Percentiles rank a stretch among this genome's conserved stretches.
phyloP scores from a whole-genome alignment of 352 stramenopile genomes.

The Phytophthora lateralis region DNA sequence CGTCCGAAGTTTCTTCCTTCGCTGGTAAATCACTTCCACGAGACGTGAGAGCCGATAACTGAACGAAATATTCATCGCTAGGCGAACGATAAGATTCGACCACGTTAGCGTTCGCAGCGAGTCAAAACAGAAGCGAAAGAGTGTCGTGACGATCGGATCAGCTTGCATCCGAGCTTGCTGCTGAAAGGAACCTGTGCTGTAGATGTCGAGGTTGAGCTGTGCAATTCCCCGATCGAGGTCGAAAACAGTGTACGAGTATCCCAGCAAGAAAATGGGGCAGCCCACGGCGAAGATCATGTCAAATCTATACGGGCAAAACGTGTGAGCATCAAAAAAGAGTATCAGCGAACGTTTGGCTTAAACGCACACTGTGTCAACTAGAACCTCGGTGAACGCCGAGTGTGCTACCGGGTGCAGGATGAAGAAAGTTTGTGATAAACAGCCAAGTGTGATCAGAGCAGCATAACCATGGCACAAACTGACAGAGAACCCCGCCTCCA shows the following conservation, averaged over 20 bases:
- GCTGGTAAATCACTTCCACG: conserved; percentile 12
- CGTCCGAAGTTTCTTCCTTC: background rate
- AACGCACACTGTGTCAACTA: conserved; percentile 24
- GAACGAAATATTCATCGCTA: conserved; percentile 27
- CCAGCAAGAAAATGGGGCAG: conserved; percentile 15
- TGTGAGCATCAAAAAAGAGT: background rate
- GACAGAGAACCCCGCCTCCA: conserved; percentile 15
- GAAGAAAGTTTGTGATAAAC: conserved; percentile 7
- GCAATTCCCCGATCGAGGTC: conserved; percentile 9
- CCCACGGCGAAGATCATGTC: conserved; percentile 24
- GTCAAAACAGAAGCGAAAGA: conserved; percentile 27
- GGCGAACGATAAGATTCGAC: conserved; percentile 1
- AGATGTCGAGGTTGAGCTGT: conserved; percentile 12
- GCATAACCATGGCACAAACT: conserved; percentile 16
- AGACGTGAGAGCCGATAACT: conserved; percentile 19
- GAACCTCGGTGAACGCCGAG: conserved; percentile 17
- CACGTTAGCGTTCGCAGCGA: conserved; percentile 18
- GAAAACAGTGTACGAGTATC: conserved; percentile 13
- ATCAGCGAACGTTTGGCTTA: background rate
- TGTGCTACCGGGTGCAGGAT: conserved; percentile 2
- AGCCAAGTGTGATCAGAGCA: conserved; percentile 10
- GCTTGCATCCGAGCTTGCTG: conserved; percentile 9
- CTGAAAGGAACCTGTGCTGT: conserved; percentile 9
- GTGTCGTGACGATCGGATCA: conserved; percentile 10
- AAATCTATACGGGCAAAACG: background rate